These are phyloP conservation scores for Pleurozium schreberi DNA, from an alignment of 225 moss, liverwort and hornwort genomes.

Conservation along the genomic window DNA sequence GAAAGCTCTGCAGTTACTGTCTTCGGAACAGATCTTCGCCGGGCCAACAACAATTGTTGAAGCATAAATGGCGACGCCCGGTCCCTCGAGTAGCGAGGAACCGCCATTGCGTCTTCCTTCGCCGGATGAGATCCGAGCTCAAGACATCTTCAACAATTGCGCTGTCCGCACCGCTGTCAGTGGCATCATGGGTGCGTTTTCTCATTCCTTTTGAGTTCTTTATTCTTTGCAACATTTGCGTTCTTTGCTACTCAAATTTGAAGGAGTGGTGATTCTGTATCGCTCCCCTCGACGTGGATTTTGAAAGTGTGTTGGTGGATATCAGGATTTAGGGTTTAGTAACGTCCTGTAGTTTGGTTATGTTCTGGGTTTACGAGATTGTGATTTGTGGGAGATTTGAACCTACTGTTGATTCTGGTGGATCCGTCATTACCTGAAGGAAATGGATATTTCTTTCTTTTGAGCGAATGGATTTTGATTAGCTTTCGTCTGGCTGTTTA, in stretches of 20 bases:
- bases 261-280: background rate
- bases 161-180: slow-evolving; percentile 86
- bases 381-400: background rate
- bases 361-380: background rate
- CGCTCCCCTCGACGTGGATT: background rate
- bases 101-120: slow-evolving; percentile 72
- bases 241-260: background rate
- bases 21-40: background rate
- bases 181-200: slow-evolving; percentile 69
- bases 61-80: slow-evolving; percentile 11
- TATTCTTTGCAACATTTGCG: background rate
- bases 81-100: slow-evolving; percentile 10
- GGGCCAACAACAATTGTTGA: background rate
- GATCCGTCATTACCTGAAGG: no score
- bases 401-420: background rate
- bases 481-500: background rate
- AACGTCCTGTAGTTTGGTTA: background rate
- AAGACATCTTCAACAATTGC: slow-evolving; percentile 97
- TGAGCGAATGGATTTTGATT: background rate
- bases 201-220: background rate
- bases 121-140: slow-evolving; percentile 81
- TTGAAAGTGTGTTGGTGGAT: background rate
- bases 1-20: background rate
- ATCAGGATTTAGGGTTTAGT: background rate
- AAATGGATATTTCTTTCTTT: background rate